Base-by-base conservation (phyloP, 2,329 filamentous ascomycete species). In the Calonectria pteridis region DNA sequence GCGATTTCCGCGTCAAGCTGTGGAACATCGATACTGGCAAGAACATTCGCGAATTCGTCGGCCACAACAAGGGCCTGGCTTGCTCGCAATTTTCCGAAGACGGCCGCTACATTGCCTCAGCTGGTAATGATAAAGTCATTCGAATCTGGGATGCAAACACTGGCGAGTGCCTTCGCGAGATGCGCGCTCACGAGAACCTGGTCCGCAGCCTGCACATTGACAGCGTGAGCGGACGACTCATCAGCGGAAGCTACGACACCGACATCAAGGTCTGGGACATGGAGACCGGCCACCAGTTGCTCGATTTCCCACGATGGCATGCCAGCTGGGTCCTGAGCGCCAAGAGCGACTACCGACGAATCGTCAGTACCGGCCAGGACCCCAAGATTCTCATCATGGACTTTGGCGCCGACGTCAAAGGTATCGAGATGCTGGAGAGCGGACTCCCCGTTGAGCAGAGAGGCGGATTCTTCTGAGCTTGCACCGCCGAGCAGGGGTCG, bases 1-100 rank as follows among this genome's bases (percentile, higher is more conserved):
- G 97, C 70, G 97, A 99, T 84, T 97, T 97, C 79, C 91, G 94
- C 65, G 95, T 98, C 75, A 98, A 97, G 86, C 89, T 99, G 72
- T 99, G 97, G 97, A 97, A 98, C 83, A 93, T 98, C 72, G 93
- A 95, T 79, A 95, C 94, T 49, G 96, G 95, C 68, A 93, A 94
- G 81, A 95, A 94, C 79, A 94, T 98, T 82, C 95, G 96, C 81
- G 95, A 98, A 84, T 98, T 99, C 82, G 88, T 90, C 7, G 95
- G 95, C 69, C 95, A 98, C 84, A 97, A 95, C 83, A 96, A 97
- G 82, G 97, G 97, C 10, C 91, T 99, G 37, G 97, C 97, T 4
- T 98, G 97, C 84, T 95, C 97, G 68, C 97, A 99, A 83, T 98
- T 98, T 84, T 96, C 94, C 50, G 95, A 98, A 79, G 96, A 99